phyloP scores from a whole-genome alignment of 1,284 basidiomycete genomes.

The Peniophora sp. region DNA sequence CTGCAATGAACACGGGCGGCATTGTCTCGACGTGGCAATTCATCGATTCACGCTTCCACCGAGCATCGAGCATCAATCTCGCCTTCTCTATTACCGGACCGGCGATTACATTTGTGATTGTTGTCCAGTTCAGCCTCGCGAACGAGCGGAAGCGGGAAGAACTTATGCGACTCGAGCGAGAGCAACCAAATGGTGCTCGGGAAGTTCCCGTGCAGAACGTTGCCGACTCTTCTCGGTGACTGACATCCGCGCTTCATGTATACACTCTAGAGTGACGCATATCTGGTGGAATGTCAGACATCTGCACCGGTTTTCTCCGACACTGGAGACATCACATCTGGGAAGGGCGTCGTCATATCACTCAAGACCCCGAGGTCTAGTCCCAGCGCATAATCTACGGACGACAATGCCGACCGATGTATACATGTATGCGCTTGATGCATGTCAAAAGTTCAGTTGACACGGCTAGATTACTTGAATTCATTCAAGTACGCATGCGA shows the following conservation, averaged over 20 bases:
- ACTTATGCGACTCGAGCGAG: not conserved
- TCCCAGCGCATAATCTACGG: too few species aligned
- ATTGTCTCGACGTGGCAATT: slow-evolving; percentile 2
- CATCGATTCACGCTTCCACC: not conserved
- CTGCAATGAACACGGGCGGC: slow-evolving; percentile 44
- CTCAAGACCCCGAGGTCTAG: too few species aligned
- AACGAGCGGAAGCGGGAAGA: not conserved
- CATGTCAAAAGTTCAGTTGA: too few species aligned
- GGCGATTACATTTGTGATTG: not conserved
- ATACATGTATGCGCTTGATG: too few species aligned
- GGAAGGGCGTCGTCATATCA: too few species aligned
- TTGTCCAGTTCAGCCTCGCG: not conserved
- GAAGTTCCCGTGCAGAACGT: not conserved
- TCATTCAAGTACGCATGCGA: too few species aligned
- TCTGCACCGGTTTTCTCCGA: too few species aligned
- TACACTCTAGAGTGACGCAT: not conserved
- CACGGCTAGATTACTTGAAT: too few species aligned
- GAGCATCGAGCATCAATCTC: not conserved
- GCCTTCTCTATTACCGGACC: not conserved
- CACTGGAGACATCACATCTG: too few species aligned
- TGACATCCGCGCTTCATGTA: not conserved
- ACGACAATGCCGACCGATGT: too few species aligned
- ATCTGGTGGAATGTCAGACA: too few species aligned
- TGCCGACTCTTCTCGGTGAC: not conserved
- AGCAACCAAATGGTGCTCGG: not conserved